Evolutionary conservation across 495 filamentous ascomycete genomes (phyloP).

Genomic region (Trichoderma gamsii): DNA sequence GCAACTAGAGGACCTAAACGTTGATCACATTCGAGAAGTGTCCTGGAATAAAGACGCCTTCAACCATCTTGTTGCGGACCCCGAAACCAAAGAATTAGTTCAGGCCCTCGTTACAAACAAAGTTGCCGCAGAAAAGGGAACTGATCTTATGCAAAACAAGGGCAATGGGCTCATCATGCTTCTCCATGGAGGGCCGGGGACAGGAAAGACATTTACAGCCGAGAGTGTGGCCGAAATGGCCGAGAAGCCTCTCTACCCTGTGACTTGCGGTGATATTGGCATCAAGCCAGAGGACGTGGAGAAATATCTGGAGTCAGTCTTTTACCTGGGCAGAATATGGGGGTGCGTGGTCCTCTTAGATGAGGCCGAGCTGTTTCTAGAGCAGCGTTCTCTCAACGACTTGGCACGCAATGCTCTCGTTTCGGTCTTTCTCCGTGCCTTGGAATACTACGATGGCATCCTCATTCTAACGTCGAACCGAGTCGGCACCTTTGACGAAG

Average conservation of each 20-base stretch:
- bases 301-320: conserved; percentile 39
- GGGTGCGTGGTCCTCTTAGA: conserved; percentile 26
- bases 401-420: conserved; percentile 45
- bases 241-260: conserved; percentile 42
- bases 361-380: conserved; percentile 32
- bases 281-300: conserved; percentile 41
- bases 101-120: conserved; percentile 38
- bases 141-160: conserved; percentile 41
- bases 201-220: conserved; percentile 50
- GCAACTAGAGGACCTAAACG: conserved; percentile 17
- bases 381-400: conserved; percentile 35
- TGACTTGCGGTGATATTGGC: conserved; percentile 50
- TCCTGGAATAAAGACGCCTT: conserved; percentile 49
- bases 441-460: conserved; percentile 49
- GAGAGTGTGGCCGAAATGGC: conserved; percentile 45
- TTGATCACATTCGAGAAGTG: conserved; percentile 28
- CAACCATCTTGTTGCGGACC: conserved; percentile 43
- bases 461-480: conserved; percentile 40
- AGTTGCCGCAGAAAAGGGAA: conserved; percentile 24
- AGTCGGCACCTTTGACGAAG: conserved; percentile 38
- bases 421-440: conserved; percentile 43
- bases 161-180: conserved; percentile 48
- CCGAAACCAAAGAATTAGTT: conserved; percentile 44
- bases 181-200: conserved; percentile 45
- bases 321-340: conserved; percentile 45